phyloP scores from a whole-genome alignment of 768 basidiomycete genomes.

The Tubosaeta sp. region DNA sequence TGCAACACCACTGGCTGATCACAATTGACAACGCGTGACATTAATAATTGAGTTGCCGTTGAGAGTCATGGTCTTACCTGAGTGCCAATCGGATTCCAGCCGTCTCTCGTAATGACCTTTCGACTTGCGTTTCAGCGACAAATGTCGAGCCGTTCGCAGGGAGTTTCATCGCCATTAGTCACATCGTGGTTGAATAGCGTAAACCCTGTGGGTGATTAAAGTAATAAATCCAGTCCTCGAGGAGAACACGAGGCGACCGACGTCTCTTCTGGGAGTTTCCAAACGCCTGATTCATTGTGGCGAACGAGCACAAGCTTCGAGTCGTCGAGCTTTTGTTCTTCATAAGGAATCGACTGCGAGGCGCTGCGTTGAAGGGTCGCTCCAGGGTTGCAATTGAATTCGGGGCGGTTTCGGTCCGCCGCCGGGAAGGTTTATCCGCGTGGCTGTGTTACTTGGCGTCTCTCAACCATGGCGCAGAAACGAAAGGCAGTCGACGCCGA shows the following conservation, averaged over 20 bases:
- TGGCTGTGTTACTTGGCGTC: constrained; percentile 16
- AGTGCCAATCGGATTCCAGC: too few relatives aligned
- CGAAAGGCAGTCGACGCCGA: constrained; percentile 21
- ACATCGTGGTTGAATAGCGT: constrained; percentile 7
- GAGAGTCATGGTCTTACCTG: background rate
- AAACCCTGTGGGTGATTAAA: constrained; percentile 10
- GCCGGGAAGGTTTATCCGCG: constrained; percentile 2
- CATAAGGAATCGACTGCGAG: background rate
- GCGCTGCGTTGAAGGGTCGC: too few relatives aligned
- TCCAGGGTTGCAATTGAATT: too few relatives aligned
- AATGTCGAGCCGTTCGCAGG: background rate
- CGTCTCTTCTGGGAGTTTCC: background rate
- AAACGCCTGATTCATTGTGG: background rate
- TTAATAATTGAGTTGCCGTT: background rate
- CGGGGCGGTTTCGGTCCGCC: background rate
- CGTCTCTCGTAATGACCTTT: background rate
- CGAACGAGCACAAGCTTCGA: background rate
- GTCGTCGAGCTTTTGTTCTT: background rate
- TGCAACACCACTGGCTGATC: constrained; percentile 6
- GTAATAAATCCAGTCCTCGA: constrained; percentile 20
- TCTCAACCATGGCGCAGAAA: constrained; percentile 24
- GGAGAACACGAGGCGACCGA: constrained; percentile 20
- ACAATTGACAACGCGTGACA: constrained; percentile 1
- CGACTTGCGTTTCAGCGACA: background rate
- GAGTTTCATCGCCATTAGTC: constrained; percentile 4